Conservation (phyloP, 257 asterid species). For the Ballota nigra region DNA sequence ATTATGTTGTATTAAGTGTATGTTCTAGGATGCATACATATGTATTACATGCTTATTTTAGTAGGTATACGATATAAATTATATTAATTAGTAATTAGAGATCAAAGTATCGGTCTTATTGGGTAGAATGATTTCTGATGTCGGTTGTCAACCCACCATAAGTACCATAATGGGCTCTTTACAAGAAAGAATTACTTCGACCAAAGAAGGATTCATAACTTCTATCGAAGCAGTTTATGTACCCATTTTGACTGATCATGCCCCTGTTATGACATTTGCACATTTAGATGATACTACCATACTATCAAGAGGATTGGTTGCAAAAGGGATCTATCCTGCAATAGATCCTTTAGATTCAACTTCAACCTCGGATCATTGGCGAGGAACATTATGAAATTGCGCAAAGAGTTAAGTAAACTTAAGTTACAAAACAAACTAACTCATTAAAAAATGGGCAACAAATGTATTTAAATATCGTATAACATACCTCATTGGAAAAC, state of each 20-base stretch:
- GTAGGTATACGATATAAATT: too few relatives aligned
- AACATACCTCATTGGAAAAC: too few relatives aligned
- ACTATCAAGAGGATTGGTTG: background rate
- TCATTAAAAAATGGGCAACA: too few relatives aligned
- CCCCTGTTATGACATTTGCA: background rate
- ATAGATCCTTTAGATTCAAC: conserved; percentile 26
- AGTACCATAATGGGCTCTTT: background rate
- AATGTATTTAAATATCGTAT: too few relatives aligned
- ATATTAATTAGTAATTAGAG: too few relatives aligned
- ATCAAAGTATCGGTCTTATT: background rate
- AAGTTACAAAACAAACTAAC: too few relatives aligned
- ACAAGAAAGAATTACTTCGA: background rate
- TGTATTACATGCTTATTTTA: too few relatives aligned
- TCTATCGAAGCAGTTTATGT: conserved; percentile 4
- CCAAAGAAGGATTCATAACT: conserved; percentile 9
- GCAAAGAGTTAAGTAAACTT: too few relatives aligned
- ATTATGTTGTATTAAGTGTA: too few relatives aligned
- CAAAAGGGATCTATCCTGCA: background rate
- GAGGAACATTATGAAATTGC: too few relatives aligned
- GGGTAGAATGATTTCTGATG: background rate
- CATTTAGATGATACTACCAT: background rate
- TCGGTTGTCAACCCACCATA: background rate
- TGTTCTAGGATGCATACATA: too few relatives aligned
- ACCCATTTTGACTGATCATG: background rate
- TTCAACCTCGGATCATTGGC: too few relatives aligned